Base-by-base conservation (phyloP, 2,329 filamentous ascomycete genomes). In the Furcasterigmium furcatum region DNA sequence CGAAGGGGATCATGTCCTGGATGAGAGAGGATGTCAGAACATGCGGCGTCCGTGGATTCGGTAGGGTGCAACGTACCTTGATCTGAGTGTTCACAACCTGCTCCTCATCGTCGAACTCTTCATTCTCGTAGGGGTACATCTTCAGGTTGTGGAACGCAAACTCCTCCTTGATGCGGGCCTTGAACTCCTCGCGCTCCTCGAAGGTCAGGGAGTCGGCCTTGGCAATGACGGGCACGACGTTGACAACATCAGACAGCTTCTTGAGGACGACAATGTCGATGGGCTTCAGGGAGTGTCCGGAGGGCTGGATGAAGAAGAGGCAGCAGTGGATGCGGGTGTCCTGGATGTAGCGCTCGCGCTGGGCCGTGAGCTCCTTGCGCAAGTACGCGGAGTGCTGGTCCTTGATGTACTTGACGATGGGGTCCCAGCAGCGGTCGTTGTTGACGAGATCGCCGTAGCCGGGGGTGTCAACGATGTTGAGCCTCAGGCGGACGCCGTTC, bases 371-470 rank as follows among this genome's bases (percentile, higher is more conserved):
- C 73, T 99, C 94, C 82, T 99, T 99, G 72, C 94, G 89, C 59
- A 99, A 84, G 77, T 97, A 99, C 62, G 94, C 92, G 44, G 91
- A 96, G 80, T 99, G 94, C 79, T 99, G 94, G 73, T 99, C 94
- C 82, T 99, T 99, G 82, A 99, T 99, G 76, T 99, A 99, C 80
- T 99, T 99, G 80, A 99, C 92, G 68, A 99, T 99, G 53, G 94
- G 94, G 67, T 99, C 94, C 94, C 94, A 99, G 85, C 94, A 99
- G 80, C 94, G 88, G 76, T 99, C 94, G 72, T 99, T 99, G 83
- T 99, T 99, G 72, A 99, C 94, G 65, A 96, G 84, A 64, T 99
- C 94, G 64, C 94, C 94, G 64, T 99, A 99, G 55, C 94, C 94
- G 54, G 94, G 94, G 54, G 94, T 99, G 68, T 99, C 94, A 63